Conservation (phyloP, 257 asterid genomes). For the Phtheirospermum japonicum region DNA sequence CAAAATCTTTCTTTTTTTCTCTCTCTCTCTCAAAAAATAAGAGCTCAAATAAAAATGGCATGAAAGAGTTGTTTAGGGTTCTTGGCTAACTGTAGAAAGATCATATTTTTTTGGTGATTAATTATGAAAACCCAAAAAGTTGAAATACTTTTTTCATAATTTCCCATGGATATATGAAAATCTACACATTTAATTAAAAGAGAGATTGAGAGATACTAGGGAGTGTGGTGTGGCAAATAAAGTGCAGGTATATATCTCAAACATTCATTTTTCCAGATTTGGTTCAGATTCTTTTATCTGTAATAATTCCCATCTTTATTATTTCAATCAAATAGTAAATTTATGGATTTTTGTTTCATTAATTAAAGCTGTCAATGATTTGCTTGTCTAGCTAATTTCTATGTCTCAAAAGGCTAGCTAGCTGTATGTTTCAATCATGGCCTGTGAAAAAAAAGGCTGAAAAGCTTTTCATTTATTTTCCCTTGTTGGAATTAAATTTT, state of each 20-base stretch:
- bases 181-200: too few species aligned
- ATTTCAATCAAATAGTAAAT: background rate
- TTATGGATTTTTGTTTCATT: constrained; percentile 30
- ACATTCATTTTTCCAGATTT: constrained; percentile 43
- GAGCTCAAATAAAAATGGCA: too few species aligned
- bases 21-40: too few species aligned
- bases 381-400: constrained; percentile 37
- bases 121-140: too few species aligned
- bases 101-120: constrained; percentile 28
- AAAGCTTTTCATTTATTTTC: constrained; percentile 19
- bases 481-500: background rate
- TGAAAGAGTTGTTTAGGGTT: too few species aligned
- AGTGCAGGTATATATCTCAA: constrained; percentile 20
- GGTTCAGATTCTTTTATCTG: constrained; percentile 35
- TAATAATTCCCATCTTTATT: too few species aligned
- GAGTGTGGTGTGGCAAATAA: background rate
- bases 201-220: too few species aligned
- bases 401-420: constrained; percentile 36
- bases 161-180: too few species aligned
- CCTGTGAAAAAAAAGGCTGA: background rate
- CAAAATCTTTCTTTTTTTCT: constrained; percentile 29
- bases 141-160: too few species aligned
- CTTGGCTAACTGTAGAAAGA: constrained; percentile 2
- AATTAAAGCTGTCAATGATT: constrained; percentile 49
- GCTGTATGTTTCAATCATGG: constrained; percentile 36